Conservation (phyloP, 345 rosid genomes). For the Salix udensis region DNA sequence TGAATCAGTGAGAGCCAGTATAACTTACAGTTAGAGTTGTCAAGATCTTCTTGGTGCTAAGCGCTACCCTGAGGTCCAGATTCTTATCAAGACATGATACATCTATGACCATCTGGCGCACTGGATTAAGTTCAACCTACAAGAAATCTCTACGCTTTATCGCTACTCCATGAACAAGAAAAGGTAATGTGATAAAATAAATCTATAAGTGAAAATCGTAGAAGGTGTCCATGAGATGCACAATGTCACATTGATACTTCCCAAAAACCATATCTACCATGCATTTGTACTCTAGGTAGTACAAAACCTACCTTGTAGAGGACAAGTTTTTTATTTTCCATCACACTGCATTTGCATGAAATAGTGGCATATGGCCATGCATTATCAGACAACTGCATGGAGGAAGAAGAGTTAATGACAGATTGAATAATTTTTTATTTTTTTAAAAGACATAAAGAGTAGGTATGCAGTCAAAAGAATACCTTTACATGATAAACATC, state of each 20-base stretch:
- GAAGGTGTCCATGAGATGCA: too few species aligned
- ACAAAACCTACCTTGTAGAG: constrained; percentile 53
- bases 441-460: neutral
- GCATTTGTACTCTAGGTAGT: neutral
- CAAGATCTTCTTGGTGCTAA: constrained; percentile 4
- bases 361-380: constrained; percentile 26
- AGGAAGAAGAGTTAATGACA: constrained; percentile 8
- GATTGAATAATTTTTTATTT: too few species aligned
- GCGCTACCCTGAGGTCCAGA: too few species aligned
- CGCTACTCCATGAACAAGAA: too few species aligned
- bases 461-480: neutral
- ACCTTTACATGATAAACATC: constrained; percentile 58
- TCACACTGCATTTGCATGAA: constrained; percentile 47
- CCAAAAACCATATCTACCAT: neutral
- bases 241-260: too few species aligned
- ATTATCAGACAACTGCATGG: constrained; percentile 40
- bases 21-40: constrained; percentile 40
- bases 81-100: too few species aligned
- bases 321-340: constrained; percentile 44
- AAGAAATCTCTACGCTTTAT: too few species aligned
- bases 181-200: too few species aligned
- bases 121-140: too few species aligned
- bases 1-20: too few species aligned
- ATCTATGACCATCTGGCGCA: too few species aligned
- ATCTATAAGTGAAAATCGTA: too few species aligned